Percentiles rank a stretch among this genome's conserved stretches.
phyloP scores from a whole-genome alignment of 2,329 filamentous ascomycete species.

The Didymella exigua region DNA sequence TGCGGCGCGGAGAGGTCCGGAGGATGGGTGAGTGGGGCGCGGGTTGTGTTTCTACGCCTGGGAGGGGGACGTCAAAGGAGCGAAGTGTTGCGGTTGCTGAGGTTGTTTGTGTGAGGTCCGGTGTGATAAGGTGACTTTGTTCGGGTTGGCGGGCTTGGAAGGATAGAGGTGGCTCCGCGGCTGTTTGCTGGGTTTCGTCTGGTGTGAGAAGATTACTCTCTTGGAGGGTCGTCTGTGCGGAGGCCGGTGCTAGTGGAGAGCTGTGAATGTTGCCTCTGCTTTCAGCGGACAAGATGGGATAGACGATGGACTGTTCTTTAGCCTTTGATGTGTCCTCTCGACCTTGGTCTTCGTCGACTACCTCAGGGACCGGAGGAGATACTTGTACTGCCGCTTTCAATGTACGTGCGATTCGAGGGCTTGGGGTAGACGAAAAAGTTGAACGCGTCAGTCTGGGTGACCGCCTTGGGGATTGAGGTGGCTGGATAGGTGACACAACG shows the following conservation, averaged over 20 bases:
- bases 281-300: slow-evolving; percentile 10
- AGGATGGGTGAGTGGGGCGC: background rate
- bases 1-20: slow-evolving; percentile 18
- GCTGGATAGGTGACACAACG: slow-evolving; percentile 4
- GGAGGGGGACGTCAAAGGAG: slow-evolving; percentile 30
- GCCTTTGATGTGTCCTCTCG: background rate
- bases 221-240: slow-evolving; percentile 17
- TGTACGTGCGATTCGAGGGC: slow-evolving; percentile 2
- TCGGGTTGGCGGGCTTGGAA: slow-evolving; percentile 32
- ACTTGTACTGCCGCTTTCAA: background rate
- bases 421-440: slow-evolving; percentile 1
- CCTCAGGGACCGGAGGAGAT: background rate
- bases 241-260: slow-evolving; percentile 16
- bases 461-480: background rate
- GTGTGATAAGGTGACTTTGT: slow-evolving; percentile 42
- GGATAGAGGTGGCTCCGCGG: slow-evolving; percentile 16
- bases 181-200: slow-evolving; percentile 35
- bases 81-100: slow-evolving; percentile 19
- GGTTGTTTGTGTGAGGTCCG: slow-evolving; percentile 46
- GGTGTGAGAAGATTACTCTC: slow-evolving; percentile 35
- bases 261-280: slow-evolving; percentile 18
- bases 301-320: background rate
- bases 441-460: slow-evolving; percentile 5
- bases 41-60: slow-evolving; percentile 17
- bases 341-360: background rate